Conservation (phyloP, 192 early-diverging fungal genomes). For the Entomortierella parvispora region DNA sequence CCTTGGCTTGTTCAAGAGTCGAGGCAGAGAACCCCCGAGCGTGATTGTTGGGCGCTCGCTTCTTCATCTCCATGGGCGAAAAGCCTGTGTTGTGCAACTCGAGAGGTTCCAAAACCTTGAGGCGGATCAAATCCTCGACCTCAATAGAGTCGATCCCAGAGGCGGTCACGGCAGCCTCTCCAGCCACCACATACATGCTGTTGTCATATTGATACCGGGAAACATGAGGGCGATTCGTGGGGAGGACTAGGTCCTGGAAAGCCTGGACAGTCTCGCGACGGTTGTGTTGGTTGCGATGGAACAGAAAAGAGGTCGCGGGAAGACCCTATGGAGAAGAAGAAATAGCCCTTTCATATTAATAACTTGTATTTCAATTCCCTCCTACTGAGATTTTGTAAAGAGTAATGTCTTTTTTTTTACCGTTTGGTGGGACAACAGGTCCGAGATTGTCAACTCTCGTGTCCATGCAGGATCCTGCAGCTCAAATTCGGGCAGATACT, state of each 20-base stretch:
- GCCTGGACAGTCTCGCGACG: background rate
- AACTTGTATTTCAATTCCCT: background rate
- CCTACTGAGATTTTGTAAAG: no score
- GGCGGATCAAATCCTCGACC: background rate
- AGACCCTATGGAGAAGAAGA: background rate
- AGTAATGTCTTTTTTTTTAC: background rate
- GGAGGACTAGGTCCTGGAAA: background rate
- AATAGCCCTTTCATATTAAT: background rate
- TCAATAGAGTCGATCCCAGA: background rate
- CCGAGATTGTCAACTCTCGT: background rate
- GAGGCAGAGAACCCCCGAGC: background rate
- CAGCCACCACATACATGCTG: background rate
- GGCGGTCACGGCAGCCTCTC: background rate
- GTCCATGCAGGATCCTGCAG: background rate
- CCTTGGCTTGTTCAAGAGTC: background rate
- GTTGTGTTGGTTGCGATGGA: background rate
- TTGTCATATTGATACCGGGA: background rate
- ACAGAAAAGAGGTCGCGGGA: background rate
- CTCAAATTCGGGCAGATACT: constrained; percentile 6
- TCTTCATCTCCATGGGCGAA: background rate
- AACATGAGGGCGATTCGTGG: background rate
- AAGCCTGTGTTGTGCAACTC: background rate
- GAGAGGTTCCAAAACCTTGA: background rate
- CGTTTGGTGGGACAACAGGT: background rate
- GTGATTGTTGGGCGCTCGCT: background rate